These are phyloP conservation scores for rapeseed (Brassica napus) DNA, from an alignment of 345 rosid species.

Conservation along the genomic window DNA sequence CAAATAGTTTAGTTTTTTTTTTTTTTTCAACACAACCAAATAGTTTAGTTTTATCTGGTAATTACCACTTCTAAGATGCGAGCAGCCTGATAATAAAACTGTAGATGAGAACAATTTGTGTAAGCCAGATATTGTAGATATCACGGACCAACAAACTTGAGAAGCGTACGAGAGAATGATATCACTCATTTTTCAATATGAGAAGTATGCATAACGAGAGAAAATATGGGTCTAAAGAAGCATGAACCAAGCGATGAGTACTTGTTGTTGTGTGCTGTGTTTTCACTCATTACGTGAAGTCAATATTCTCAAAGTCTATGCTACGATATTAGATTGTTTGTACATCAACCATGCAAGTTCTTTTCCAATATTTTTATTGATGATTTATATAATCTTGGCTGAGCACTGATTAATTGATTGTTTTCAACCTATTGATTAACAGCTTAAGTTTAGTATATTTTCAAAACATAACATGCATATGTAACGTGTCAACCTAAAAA, in stretches of 20 bases:
- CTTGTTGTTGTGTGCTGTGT: not conserved
- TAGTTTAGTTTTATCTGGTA: not conserved
- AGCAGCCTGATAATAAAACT: not conserved
- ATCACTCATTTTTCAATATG: not conserved
- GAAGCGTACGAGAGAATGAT: not conserved
- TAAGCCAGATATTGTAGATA: not conserved
- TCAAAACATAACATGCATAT: not conserved
- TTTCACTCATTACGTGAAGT: not conserved
- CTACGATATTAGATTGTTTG: not conserved
- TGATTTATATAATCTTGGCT: not conserved
- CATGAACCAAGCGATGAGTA: not conserved
- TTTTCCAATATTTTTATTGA: not conserved
- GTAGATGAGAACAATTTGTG: not conserved
- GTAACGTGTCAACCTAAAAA: not conserved
- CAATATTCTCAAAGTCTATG: not conserved
- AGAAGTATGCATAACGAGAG: not conserved
- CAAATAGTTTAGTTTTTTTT: not conserved
- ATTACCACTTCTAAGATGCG: not conserved
- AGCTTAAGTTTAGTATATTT: not conserved
- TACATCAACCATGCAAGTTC: not conserved
- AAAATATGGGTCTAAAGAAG: slow-evolving; percentile 5
- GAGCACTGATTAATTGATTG: not conserved
- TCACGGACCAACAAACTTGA: not conserved
- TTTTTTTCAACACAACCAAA: too few relatives aligned
- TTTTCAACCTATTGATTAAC: not conserved